These are phyloP conservation scores for Hygrophorus pudorinus DNA, from an alignment of 768 basidiomycete species.

Conservation along the genomic window DNA sequence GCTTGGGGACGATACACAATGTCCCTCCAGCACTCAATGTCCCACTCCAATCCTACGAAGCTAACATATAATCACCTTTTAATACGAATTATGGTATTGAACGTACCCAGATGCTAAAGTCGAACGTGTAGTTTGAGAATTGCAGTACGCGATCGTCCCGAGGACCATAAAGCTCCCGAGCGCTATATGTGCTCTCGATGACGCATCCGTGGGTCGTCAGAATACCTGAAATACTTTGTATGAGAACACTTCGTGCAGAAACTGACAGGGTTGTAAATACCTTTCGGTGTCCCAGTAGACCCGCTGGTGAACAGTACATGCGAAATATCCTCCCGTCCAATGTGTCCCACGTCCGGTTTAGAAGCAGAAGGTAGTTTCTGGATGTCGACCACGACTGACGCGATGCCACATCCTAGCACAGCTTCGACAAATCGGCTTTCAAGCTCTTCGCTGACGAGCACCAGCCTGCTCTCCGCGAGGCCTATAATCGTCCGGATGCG, in stretches of 20 bases:
- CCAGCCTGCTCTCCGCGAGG: not conserved
- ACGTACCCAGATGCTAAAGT: conserved; percentile 1
- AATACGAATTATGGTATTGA: not conserved
- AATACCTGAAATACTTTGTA: too few relatives aligned
- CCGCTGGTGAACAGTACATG: conserved; percentile 3
- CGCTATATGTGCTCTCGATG: not conserved
- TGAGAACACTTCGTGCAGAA: not conserved
- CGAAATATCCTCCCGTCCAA: not conserved
- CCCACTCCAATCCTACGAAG: not conserved
- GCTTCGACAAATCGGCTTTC: not conserved
- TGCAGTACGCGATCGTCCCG: conserved; percentile 1
- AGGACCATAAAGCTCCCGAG: not conserved
- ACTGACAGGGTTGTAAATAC: not conserved
- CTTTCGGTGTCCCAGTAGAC: not conserved
- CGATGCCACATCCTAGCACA: not conserved
- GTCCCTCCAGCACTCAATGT: conserved; percentile 3
- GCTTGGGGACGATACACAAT: not conserved
- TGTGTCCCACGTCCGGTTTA: conserved; percentile 1
- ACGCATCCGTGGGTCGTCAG: not conserved
- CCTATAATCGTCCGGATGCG: not conserved
- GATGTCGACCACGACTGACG: not conserved
- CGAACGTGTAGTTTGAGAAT: conserved; percentile 2
- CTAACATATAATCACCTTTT: not conserved
- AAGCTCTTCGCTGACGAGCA: not conserved
- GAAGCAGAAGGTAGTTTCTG: not conserved